Evolutionary conservation across 2,329 filamentous ascomycete species (phyloP).

Genomic region (Fusarium solani-melongenae): DNA sequence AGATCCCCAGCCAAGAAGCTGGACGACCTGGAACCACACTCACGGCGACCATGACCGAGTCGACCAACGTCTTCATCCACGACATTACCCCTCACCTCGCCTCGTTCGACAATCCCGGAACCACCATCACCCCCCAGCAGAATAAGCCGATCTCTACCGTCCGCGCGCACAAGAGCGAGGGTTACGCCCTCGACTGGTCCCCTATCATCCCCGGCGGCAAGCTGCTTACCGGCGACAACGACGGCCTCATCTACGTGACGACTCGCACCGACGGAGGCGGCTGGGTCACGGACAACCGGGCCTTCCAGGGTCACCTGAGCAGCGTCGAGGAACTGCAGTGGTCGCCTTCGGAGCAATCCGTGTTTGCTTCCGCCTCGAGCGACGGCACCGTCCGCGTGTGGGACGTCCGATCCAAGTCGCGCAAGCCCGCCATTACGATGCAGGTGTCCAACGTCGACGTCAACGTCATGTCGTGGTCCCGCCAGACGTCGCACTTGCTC

Average conservation of each 20-base stretch:
- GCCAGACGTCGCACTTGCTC: slow-evolving; percentile 86
- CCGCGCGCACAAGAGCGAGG: slow-evolving; percentile 90
- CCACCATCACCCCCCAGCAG: slow-evolving; percentile 80
- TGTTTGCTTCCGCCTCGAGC: slow-evolving; percentile 93
- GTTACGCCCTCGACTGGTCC: slow-evolving; percentile 98
- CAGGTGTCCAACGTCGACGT: slow-evolving; percentile 87
- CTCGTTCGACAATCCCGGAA: slow-evolving; percentile 91
- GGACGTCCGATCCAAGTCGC: slow-evolving; percentile 92
- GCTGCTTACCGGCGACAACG: slow-evolving; percentile 90
- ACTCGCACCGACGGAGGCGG: slow-evolving; percentile 87
- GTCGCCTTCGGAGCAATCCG: slow-evolving; percentile 91
- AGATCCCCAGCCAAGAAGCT: slow-evolving; percentile 77
- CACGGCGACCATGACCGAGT: slow-evolving; percentile 93
- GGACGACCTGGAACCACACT: slow-evolving; percentile 82
- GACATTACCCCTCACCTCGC: slow-evolving; percentile 90
- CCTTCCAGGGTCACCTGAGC: slow-evolving; percentile 85
- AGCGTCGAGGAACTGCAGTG: slow-evolving; percentile 97
- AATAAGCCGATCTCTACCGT: slow-evolving; percentile 91
- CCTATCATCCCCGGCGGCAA: slow-evolving; percentile 80
- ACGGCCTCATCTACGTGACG: slow-evolving; percentile 89
- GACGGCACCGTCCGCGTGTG: slow-evolving; percentile 97
- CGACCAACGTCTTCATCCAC: slow-evolving; percentile 88
- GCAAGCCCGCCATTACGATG: slow-evolving; percentile 87
- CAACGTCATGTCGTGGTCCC: slow-evolving; percentile 97
- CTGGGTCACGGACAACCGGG: slow-evolving; percentile 86